A percentile compares a stretch with the other conserved stretches of the same genome.
Evolutionary conservation across 129 eudicot genomes (phyloP).

Genomic region (Centella asiatica): DNA sequence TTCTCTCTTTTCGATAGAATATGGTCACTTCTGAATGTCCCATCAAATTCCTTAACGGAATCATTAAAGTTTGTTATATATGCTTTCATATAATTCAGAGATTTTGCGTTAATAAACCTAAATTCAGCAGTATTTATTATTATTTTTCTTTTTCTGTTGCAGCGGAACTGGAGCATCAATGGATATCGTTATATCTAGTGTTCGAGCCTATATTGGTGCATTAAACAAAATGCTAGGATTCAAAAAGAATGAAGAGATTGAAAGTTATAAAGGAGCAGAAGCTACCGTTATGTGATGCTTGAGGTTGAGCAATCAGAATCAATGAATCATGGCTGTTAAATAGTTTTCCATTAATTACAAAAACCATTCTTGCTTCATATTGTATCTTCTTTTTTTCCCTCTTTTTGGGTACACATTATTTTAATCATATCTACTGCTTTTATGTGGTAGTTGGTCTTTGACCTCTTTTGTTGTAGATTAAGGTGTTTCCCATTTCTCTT

Average conservation of each 20-base stretch:
- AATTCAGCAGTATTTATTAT: too few species aligned
- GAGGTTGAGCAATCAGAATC: not conserved
- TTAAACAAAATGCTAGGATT: conserved; percentile 75
- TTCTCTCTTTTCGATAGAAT: not conserved
- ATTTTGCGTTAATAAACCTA: not conserved
- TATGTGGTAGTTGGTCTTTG: not conserved
- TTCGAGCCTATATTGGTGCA: conserved; percentile 82
- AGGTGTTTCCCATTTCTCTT: not conserved
- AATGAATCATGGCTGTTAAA: not conserved
- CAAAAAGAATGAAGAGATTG: conserved; percentile 19
- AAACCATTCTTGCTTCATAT: too few species aligned
- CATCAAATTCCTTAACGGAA: not conserved
- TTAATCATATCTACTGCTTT: too few species aligned
- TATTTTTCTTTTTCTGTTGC: conserved; percentile 18
- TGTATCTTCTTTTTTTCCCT: too few species aligned
- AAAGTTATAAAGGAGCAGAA: not conserved
- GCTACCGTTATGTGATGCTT: not conserved
- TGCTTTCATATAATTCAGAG: not conserved
- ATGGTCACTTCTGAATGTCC: not conserved
- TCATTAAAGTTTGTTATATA: not conserved
- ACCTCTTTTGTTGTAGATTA: not conserved
- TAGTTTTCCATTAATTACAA: too few species aligned
- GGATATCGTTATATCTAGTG: conserved; percentile 92
- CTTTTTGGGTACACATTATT: too few species aligned
- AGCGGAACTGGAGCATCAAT: conserved; percentile 89